Percentiles rank a stretch among this genome's conserved stretches.
Evolutionary conservation across 2,329 filamentous ascomycete species (phyloP).

Genomic region (Fusarium concolor): DNA sequence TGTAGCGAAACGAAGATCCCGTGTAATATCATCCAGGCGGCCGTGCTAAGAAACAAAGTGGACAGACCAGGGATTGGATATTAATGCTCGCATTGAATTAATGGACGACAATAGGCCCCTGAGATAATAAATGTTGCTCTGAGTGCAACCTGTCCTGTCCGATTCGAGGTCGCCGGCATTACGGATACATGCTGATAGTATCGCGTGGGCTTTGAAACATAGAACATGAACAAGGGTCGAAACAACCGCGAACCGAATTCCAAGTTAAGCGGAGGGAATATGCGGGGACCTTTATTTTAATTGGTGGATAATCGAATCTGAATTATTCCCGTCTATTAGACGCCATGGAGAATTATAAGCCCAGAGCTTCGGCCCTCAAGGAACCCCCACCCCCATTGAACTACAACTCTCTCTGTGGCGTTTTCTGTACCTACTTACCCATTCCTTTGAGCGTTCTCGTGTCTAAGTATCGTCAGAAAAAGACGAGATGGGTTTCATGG

Average conservation of each 20-base stretch:
- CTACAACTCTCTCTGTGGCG: conserved; percentile 23
- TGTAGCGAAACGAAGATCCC: conserved; percentile 20
- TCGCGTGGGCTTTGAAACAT: conserved; percentile 47
- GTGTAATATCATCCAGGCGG: conserved; percentile 12
- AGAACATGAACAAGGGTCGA: conserved; percentile 33
- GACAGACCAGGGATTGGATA: background rate
- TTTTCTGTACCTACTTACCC: background rate
- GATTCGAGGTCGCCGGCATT: background rate
- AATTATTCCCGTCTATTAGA: conserved; percentile 40
- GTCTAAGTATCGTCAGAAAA: conserved; percentile 9
- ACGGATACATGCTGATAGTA: conserved; percentile 15
- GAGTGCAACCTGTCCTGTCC: conserved; percentile 28
- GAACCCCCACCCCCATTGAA: conserved; percentile 30
- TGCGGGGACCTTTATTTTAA: conserved; percentile 31
- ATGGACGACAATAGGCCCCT: background rate
- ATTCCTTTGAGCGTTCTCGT: conserved; percentile 9
- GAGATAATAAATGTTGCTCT: conserved; percentile 2
- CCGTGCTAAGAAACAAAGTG: conserved; percentile 2
- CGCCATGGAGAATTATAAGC: conserved; percentile 43
- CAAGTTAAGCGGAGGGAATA: conserved; percentile 22
- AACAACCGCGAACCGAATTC: conserved; percentile 39
- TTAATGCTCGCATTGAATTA: conserved; percentile 10
- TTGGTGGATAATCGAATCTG: conserved; percentile 39
- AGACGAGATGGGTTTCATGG: conserved; percentile 25
- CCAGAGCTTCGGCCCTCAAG: conserved; percentile 30